Conservation (phyloP, 306 rosid species). For the Citrullus colocynthis region DNA sequence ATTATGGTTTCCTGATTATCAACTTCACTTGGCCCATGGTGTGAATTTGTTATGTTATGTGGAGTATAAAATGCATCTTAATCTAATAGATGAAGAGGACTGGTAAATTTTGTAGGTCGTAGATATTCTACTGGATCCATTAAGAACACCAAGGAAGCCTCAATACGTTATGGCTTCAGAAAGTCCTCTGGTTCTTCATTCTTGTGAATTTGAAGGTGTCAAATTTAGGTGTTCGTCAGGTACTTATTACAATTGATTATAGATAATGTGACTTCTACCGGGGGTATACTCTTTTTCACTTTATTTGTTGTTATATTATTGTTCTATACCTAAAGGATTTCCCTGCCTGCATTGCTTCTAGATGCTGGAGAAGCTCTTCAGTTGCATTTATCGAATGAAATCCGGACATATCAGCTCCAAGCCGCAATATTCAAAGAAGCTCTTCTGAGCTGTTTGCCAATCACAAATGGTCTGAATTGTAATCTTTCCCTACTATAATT, state of each 20-base stretch:
- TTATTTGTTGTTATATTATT: background rate
- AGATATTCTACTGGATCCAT: constrained; percentile 50
- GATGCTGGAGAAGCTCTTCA: constrained; percentile 51
- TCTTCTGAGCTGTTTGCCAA: constrained; percentile 41
- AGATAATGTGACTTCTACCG: background rate
- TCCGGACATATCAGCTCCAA: constrained; percentile 58
- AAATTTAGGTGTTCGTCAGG: constrained; percentile 75
- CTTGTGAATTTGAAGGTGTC: constrained; percentile 73
- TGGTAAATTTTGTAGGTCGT: constrained; percentile 43
- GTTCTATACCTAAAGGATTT: background rate
- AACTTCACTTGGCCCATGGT: background rate
- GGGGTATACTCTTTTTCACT: background rate
- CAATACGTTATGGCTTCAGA: constrained; percentile 79
- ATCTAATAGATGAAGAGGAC: background rate
- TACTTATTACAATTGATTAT: background rate
- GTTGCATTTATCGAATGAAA: constrained; percentile 46
- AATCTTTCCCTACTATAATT: background rate
- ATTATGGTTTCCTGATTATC: background rate
- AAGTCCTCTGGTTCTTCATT: constrained; percentile 73
- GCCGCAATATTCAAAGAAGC: constrained; percentile 77
- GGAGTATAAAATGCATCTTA: background rate
- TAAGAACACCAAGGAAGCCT: constrained; percentile 59
- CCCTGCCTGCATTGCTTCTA: constrained; percentile 12
- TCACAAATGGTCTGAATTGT: constrained; percentile 33
- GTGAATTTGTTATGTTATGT: background rate